These are phyloP conservation scores for Phaseolus coccineus DNA, from an alignment of 331 rosid genomes.

Conservation along the genomic window DNA sequence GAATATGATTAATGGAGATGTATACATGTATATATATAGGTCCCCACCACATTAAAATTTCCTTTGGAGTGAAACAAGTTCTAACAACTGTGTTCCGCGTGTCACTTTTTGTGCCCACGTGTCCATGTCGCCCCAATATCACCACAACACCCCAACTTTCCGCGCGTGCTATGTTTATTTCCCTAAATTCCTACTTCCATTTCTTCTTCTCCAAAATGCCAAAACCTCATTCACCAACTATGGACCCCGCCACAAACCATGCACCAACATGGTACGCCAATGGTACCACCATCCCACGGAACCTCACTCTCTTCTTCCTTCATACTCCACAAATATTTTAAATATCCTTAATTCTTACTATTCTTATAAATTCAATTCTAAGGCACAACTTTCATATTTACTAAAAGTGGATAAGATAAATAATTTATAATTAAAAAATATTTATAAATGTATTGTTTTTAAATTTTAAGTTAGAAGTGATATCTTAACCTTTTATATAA, in stretches of 20 bases:
- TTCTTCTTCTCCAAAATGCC: neutral
- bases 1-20: too few species aligned
- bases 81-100: constrained; percentile 33
- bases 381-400: too few species aligned
- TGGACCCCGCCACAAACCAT: constrained; percentile 21
- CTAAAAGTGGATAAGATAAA: too few species aligned
- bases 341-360: too few species aligned
- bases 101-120: constrained; percentile 40
- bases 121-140: constrained; percentile 28
- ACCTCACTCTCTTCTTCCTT: neutral
- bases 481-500: too few species aligned
- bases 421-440: too few species aligned
- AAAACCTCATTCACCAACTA: neutral
- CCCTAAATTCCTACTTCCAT: neutral
- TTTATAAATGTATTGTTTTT: too few species aligned
- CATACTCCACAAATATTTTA: too few species aligned
- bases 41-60: constrained; percentile 8
- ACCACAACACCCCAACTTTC: constrained; percentile 38
- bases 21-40: constrained; percentile 2
- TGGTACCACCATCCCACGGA: constrained; percentile 26
- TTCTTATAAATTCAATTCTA: too few species aligned
- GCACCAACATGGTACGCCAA: neutral
- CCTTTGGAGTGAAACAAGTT: neutral
- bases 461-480: too few species aligned
- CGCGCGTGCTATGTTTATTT: constrained; percentile 44